These are phyloP conservation scores for Lachancea sp. DNA, from an alignment of 805 yeast genomes.

Conservation along the genomic window DNA sequence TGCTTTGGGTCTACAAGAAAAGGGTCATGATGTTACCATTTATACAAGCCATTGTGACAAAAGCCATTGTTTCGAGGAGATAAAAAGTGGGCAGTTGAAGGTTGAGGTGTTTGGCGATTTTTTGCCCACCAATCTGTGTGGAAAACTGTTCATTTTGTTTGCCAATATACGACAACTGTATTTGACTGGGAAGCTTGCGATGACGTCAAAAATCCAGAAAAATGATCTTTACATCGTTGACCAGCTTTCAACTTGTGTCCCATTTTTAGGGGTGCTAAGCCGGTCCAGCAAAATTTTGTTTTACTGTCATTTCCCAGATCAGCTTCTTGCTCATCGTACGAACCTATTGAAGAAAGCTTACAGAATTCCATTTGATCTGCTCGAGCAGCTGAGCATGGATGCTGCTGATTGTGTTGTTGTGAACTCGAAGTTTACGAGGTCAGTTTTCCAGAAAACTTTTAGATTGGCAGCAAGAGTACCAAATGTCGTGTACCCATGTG, in stretches of 20 bases:
- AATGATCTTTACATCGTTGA: constrained; percentile 80
- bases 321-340: constrained; percentile 57
- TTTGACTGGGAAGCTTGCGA: constrained; percentile 44
- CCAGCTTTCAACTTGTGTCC: constrained; percentile 76
- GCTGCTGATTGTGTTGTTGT: constrained; percentile 77
- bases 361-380: constrained; percentile 73
- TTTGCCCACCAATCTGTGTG: constrained; percentile 63
- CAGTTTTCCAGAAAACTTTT: constrained; percentile 64
- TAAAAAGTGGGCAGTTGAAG: constrained; percentile 47
- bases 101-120: constrained; percentile 79
- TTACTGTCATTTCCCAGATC: constrained; percentile 96
- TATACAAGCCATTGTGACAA: constrained; percentile 89
- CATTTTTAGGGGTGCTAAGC: constrained; percentile 49
- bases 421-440: constrained; percentile 76
- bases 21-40: constrained; percentile 56
- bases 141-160: constrained; percentile 69
- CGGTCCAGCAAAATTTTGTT: constrained; percentile 53
- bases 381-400: constrained; percentile 76
- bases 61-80: constrained; percentile 87
- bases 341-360: constrained; percentile 55
- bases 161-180: constrained; percentile 80
- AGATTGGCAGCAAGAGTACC: constrained; percentile 28
- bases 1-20: constrained; percentile 74
- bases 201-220: constrained; percentile 39
- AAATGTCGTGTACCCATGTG: constrained; percentile 52